Base-by-base conservation (phyloP, 148 eudicot species). In the Diospyros lotus region DNA sequence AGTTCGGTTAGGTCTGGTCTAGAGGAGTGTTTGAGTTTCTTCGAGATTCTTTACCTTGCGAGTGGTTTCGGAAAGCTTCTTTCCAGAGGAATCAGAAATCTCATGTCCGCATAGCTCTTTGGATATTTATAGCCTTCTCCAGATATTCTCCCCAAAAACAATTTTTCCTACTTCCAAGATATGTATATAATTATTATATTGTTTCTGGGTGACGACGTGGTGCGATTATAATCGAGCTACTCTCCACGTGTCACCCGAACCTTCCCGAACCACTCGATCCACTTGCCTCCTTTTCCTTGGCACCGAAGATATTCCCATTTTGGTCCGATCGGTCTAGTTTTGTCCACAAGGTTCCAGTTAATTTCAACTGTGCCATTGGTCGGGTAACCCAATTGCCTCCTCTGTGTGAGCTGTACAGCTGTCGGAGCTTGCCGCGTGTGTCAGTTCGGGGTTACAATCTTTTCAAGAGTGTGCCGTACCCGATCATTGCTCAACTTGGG, bases 111-210 rank as follows among this genome's bases (percentile, higher is more conserved):
- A 1, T 48, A 50, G 58, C 58, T 10, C 9, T 53, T 1, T 44
- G 54, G 60, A 15, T 77, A 83, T 80, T 83, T 83, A 83, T 83
- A 83, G 79, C 45, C 72, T 80, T 80, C 76, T 80, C 67, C 65
- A 80, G 86, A 83, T 77, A 72, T 73, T 74, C 28, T 28, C 28
- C 28, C 0, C 28, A 28, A 28, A 28, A 28, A 28, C 28, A 28
- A 28, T 28, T 28, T 28, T 28, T 28, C 28, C 28, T 28, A 28
- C 28, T 28, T 28, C 28, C 28, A 28, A 28, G 28, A 39, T 12
- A 6, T 0, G 14, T 13, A 5, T 13, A 4, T 12, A 1, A 3
- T 56, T 45, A 10, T 44, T 4, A 59, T 65, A 48, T 45, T 54
- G 8, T 1, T 2, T 56, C 15, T 17, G 0, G 1, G 0, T 1